Conservation (phyloP, 768 basidiomycete genomes). For the Daedalea quercina region DNA sequence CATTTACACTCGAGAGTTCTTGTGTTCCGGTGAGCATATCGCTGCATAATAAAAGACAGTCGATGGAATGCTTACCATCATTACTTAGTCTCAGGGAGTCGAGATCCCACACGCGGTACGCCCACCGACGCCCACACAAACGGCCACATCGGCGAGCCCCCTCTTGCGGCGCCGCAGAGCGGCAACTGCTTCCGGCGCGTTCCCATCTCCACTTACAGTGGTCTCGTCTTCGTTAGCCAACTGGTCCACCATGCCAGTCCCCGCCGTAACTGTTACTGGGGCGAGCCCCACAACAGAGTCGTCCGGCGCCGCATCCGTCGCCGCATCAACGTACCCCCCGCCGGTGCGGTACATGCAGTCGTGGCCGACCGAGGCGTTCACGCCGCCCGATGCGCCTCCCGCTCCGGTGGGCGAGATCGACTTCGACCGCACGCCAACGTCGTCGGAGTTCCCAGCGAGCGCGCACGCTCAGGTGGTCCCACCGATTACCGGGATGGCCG, state of each 20-base stretch:
- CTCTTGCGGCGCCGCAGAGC: constrained; percentile 19
- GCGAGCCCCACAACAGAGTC: background rate
- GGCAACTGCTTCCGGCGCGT: constrained; percentile 16
- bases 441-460: background rate
- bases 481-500: background rate
- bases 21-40: no score
- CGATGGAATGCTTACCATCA: no score
- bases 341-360: background rate
- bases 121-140: background rate
- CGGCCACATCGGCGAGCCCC: constrained; percentile 1
- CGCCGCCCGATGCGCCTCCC: background rate
- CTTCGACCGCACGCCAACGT: constrained; percentile 15
- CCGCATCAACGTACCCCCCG: background rate
- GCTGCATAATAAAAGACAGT: no score
- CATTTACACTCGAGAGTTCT: no score
- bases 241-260: constrained; percentile 27
- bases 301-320: background rate
- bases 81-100: background rate
- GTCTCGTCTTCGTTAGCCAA: constrained; percentile 31
- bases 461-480: background rate
- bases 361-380: background rate
- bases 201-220: constrained; percentile 25
- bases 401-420: constrained; percentile 5
- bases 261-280: background rate
- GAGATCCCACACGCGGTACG: background rate